phyloP scores from a whole-genome alignment of 306 rosid species.

The Amphicarpaea edgeworthii region DNA sequence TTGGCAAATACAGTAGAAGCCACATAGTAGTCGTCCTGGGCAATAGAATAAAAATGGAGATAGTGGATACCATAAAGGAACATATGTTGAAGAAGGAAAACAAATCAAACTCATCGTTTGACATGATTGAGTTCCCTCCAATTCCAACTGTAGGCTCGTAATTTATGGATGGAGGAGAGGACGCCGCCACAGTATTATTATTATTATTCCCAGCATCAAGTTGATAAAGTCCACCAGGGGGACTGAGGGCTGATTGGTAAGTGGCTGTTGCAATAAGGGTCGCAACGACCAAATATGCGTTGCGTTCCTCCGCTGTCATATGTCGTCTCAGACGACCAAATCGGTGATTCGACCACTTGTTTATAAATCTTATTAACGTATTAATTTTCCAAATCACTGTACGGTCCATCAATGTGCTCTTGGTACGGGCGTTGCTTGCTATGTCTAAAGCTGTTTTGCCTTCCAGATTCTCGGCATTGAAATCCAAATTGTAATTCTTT shows the following conservation, averaged over 20 bases:
- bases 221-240: neutral
- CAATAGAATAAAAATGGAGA: too few species aligned
- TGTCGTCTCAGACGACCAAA: neutral
- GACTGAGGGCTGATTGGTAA: neutral
- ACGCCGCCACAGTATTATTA: too few species aligned
- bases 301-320: neutral
- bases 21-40: too few species aligned
- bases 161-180: too few species aligned
- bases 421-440: neutral
- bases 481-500: neutral
- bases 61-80: too few species aligned
- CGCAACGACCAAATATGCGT: neutral
- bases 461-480: conserved; percentile 34
- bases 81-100: too few species aligned
- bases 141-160: too few species aligned
- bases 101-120: too few species aligned
- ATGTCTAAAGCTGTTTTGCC: conserved; percentile 50
- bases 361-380: neutral
- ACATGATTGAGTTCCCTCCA: too few species aligned
- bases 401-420: too few species aligned
- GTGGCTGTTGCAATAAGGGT: neutral
- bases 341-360: neutral
- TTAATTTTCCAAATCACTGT: neutral
- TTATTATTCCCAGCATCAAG: too few species aligned
- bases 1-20: too few species aligned